Base-by-base conservation (phyloP, 176 grass and related monocot species). In the Elaeis guineensis region DNA sequence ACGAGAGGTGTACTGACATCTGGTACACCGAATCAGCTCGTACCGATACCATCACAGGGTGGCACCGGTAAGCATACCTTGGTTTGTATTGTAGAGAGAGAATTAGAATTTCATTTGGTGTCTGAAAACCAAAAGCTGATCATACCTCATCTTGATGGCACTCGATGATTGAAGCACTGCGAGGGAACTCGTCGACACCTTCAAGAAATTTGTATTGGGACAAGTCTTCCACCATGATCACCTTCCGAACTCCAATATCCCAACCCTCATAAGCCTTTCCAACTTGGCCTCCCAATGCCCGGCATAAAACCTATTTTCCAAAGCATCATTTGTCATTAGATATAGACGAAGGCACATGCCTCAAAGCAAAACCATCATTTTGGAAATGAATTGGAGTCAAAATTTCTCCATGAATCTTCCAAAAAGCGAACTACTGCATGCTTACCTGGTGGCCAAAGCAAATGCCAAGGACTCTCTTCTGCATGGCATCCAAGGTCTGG, bases 141-240 rank as follows among this genome's bases (percentile, higher is more conserved):
- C 3, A 17, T 54, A 85, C 87, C 79, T 86, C 82, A 53, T 90
- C 87, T 26, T 86, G 87, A 57, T 90, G 82, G 3, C 82, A 75
- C 62, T 90, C 76, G 19, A 90, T 52, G 32, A 90, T 62, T 9
- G 60, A 8, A 22, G 79, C 75, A 19, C 28, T 78, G 6, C 5
- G 23, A 2, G 67, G 67, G 2, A 68, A 55, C 61, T 0, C 54
- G 39, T 12, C 35, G 6, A 44, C 2, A 12, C 35, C 35, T 12
- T 44, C 2, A 48, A 69, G 15, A 18, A 79, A 52, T 17, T 14
- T 6, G 12, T 52, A 17, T 16, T 8, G 23, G 39, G 50, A 22
- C 7, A 63, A 15, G 23, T 52, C 21, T 0, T 23, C 17, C 4
- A 21, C 6, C 0, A 85, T 62, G 0, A 65, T 66, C 51, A 85